phyloP scores from a whole-genome alignment of 768 basidiomycete genomes.

The Suillus weaverae region DNA sequence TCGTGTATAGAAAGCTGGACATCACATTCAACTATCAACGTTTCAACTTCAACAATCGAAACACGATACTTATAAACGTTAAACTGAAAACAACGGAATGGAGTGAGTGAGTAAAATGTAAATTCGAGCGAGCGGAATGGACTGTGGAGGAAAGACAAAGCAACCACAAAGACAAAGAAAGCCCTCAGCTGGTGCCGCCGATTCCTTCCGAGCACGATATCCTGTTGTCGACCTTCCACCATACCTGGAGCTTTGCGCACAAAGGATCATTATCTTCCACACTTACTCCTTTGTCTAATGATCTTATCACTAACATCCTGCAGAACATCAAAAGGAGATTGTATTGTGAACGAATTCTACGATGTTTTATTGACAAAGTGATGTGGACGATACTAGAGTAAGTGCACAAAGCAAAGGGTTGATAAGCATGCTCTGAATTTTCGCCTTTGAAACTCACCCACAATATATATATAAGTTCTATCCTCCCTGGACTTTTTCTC shows the following conservation, averaged over 20 bases:
- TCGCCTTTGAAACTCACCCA: not conserved
- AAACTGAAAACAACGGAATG: not conserved
- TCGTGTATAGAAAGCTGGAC: no score
- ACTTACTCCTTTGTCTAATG: not conserved
- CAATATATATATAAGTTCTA: slow-evolving; percentile 15
- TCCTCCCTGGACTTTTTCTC: slow-evolving; percentile 11
- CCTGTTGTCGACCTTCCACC: no score
- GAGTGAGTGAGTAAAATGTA: no score
- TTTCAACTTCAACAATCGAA: slow-evolving; percentile 25
- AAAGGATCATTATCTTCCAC: not conserved
- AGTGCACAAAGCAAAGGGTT: not conserved
- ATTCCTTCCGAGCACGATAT: no score
- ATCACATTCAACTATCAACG: no score
- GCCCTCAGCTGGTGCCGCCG: no score
- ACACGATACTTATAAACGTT: not conserved
- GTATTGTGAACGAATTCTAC: not conserved
- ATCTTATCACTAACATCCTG: not conserved
- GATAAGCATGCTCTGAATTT: not conserved
- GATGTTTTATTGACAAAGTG: not conserved
- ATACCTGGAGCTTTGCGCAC: no score
- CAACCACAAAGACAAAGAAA: no score
- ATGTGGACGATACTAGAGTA: not conserved
- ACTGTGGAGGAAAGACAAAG: no score
- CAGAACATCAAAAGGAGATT: not conserved
- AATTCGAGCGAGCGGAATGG: no score